Percentiles rank a stretch among this genome's conserved stretches.
phyloP scores from a whole-genome alignment of 1,139 yeast genomes.

The Suzukiozyma palmioleophila region DNA sequence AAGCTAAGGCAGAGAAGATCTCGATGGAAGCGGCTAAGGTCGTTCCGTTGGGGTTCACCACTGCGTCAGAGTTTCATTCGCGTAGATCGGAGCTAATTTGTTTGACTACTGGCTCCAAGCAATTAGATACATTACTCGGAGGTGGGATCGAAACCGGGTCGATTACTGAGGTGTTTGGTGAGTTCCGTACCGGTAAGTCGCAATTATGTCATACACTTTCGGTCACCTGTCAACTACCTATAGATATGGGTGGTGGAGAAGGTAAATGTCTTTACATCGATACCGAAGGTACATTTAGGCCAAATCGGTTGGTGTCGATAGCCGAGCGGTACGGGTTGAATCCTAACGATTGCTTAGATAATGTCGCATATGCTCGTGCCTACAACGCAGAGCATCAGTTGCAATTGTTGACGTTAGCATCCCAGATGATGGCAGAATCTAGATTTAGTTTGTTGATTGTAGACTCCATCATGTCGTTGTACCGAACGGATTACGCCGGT shows the following conservation, averaged over 20 bases:
- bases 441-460: constrained; percentile 79
- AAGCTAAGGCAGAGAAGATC: constrained; percentile 88
- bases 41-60: constrained; percentile 96
- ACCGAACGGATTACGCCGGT: constrained; percentile 93
- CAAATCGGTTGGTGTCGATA: constrained; percentile 82
- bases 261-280: constrained; percentile 96
- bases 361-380: constrained; percentile 96
- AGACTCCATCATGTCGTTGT: constrained; percentile 94
- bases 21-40: constrained; percentile 77
- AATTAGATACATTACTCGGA: constrained; percentile 85
- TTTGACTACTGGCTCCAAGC: constrained; percentile 92
- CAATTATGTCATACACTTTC: constrained; percentile 96
- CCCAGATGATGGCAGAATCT: constrained; percentile 94
- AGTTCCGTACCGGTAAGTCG: constrained; percentile 95
- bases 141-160: constrained; percentile 99
- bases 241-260: constrained; percentile 98
- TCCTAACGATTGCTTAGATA: constrained; percentile 92
- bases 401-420: constrained; percentile 82
- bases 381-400: constrained; percentile 96
- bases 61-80: constrained; percentile 92
- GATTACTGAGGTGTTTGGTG: constrained; percentile 94
- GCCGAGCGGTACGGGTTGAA: constrained; percentile 90
- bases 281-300: constrained; percentile 96
- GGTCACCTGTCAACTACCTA: constrained; percentile 93
- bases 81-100: constrained; percentile 89